Percentiles rank a stretch among this genome's conserved stretches.
phyloP scores from a whole-genome alignment of 2,329 filamentous ascomycete genomes.

The Aspergillus quadrilineatus region DNA sequence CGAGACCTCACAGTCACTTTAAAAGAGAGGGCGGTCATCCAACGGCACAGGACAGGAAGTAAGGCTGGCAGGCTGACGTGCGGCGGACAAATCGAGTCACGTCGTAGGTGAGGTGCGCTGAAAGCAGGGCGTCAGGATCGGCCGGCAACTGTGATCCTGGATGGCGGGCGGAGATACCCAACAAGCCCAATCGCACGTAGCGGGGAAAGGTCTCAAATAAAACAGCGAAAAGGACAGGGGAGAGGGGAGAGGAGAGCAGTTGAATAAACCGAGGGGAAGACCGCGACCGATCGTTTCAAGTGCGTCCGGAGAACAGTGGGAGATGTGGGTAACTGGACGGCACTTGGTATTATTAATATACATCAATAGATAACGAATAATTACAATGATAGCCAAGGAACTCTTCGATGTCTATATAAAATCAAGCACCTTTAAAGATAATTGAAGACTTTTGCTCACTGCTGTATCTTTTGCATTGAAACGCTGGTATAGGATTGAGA shows the following conservation, averaged over 20 bases:
- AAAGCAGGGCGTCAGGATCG: constrained; percentile 27
- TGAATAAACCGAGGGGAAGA: constrained; percentile 7
- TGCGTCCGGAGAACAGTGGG: constrained; percentile 9
- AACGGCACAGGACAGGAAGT: constrained; percentile 18
- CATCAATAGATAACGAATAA: background rate
- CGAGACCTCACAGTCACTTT: constrained; percentile 21
- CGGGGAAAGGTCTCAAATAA: constrained; percentile 15
- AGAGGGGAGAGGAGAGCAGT: constrained; percentile 4
- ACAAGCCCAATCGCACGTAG: constrained; percentile 22
- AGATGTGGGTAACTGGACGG: constrained; percentile 2
- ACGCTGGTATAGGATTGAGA: background rate
- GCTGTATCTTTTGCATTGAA: background rate
- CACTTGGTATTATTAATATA: constrained; percentile 12
- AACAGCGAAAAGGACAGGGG: constrained; percentile 6
- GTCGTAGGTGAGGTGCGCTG: constrained; percentile 22
- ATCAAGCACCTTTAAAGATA: background rate
- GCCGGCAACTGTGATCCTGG: constrained; percentile 26
- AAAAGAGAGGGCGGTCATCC: constrained; percentile 20
- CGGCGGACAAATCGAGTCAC: constrained; percentile 15
- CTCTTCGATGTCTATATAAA: background rate
- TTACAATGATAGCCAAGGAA: background rate
- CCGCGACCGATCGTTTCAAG: constrained; percentile 19
- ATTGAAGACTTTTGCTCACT: background rate
- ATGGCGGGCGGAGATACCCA: constrained; percentile 25
- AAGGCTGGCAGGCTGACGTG: constrained; percentile 18